Conservation (phyloP, 805 yeast species). For the Candida takata region DNA sequence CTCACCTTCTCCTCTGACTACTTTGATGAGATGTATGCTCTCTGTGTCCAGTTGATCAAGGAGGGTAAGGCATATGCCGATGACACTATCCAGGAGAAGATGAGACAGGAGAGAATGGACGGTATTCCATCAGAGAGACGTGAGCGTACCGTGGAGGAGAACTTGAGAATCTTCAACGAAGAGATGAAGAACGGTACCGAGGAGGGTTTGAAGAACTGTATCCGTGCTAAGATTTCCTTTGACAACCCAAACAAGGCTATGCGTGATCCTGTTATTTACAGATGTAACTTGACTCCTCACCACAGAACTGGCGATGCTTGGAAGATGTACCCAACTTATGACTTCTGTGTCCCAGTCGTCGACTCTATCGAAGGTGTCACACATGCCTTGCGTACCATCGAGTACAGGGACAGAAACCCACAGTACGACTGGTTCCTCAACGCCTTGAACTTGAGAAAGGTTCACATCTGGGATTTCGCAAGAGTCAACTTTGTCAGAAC, state of each 20-base stretch:
- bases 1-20: slow-evolving; percentile 90
- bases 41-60: slow-evolving; percentile 79
- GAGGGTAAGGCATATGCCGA: slow-evolving; percentile 97
- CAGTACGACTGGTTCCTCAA: slow-evolving; percentile 96
- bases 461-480: slow-evolving; percentile 96
- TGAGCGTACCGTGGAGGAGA: slow-evolving; percentile 90
- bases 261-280: slow-evolving; percentile 96
- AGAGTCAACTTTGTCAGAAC: slow-evolving; percentile 97
- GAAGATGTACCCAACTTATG: slow-evolving; percentile 98
- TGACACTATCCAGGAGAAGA: slow-evolving; percentile 86
- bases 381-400: slow-evolving; percentile 95
- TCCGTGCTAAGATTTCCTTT: slow-evolving; percentile 95
- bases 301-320: slow-evolving; percentile 90
- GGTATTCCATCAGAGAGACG: slow-evolving; percentile 91
- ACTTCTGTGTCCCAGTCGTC: slow-evolving; percentile 96
- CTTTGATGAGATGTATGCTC: slow-evolving; percentile 85
- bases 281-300: slow-evolving; percentile 96
- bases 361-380: slow-evolving; percentile 96
- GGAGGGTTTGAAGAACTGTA: slow-evolving; percentile 83
- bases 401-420: slow-evolving; percentile 97
- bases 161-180: slow-evolving; percentile 73
- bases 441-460: slow-evolving; percentile 78
- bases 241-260: slow-evolving; percentile 88
- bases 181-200: slow-evolving; percentile 95
- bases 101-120: slow-evolving; percentile 99